These are phyloP conservation scores for Trichoderma sp. DNA, from an alignment of 2,329 filamentous ascomycete genomes.

Conservation along the genomic window DNA sequence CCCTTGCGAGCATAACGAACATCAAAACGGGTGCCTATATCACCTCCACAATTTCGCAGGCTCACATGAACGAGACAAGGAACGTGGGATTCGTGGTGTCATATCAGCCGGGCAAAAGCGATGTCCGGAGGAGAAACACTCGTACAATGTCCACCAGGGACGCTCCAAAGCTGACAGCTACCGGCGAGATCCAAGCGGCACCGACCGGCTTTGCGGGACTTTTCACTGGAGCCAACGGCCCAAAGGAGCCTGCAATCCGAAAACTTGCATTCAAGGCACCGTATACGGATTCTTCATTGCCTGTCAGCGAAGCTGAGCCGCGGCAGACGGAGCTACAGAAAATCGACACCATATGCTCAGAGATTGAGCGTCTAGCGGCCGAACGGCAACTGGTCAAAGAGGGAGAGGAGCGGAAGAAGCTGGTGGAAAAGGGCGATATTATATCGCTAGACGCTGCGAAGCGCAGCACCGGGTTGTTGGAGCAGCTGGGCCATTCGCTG, in stretches of 20 bases:
- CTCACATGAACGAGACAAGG: conserved; percentile 73
- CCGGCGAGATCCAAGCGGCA: conserved; percentile 29
- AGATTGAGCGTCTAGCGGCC: conserved; percentile 70
- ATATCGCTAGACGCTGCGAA: conserved; percentile 83
- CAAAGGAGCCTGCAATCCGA: conserved; percentile 39
- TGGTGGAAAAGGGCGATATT: conserved; percentile 67
- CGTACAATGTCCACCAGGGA: conserved; percentile 67
- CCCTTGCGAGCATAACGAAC: conserved; percentile 69
- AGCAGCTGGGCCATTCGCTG: conserved; percentile 83
- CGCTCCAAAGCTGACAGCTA: conserved; percentile 31
- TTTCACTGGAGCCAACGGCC: conserved; percentile 40
- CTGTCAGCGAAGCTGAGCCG: conserved; percentile 52
- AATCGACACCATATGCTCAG: conserved; percentile 67
- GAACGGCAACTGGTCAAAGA: conserved; percentile 46
- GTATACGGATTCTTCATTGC: conserved; percentile 55
- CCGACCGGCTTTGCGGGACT: conserved; percentile 45
- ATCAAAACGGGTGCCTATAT: conserved; percentile 87
- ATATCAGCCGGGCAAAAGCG: conserved; percentile 71
- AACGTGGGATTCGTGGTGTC: conserved; percentile 84
- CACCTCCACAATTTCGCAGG: conserved; percentile 77
- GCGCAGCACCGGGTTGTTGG: conserved; percentile 81
- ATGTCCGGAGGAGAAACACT: conserved; percentile 81
- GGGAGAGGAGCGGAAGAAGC: conserved; percentile 46
- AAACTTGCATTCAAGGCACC: conserved; percentile 59
- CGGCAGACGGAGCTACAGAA: conserved; percentile 57